A percentile compares a stretch with the other conserved stretches of the same genome.
Evolutionary conservation across 139 green algal species (phyloP).

Genomic region (Tetraselmis chui): DNA sequence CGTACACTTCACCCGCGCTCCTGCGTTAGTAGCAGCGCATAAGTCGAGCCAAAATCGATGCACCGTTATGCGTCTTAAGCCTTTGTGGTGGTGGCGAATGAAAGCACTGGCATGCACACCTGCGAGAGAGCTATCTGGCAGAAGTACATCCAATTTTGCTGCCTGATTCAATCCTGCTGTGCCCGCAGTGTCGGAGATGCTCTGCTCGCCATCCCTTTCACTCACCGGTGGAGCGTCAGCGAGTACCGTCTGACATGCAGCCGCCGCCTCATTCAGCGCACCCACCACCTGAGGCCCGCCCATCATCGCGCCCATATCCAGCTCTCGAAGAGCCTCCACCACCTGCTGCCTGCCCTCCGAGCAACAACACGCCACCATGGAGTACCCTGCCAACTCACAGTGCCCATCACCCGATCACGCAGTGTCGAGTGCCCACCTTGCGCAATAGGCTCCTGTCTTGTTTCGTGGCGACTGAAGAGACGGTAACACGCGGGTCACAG

Average conservation of each 20-base stretch:
- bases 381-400: no score
- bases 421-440: no score
- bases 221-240: no score
- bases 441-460: no score
- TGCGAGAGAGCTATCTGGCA: no score
- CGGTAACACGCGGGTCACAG: conserved; percentile 4
- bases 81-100: background rate
- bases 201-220: background rate
- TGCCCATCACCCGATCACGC: no score
- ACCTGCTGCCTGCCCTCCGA: background rate
- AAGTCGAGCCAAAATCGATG: conserved; percentile 37
- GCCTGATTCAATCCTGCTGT: no score
- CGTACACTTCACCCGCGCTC: conserved; percentile 4
- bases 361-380: no score
- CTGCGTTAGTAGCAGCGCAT: background rate
- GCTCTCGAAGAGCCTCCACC: conserved; percentile 29
- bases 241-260: conserved; percentile 13
- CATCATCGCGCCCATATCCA: conserved; percentile 81
- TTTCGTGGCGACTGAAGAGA: background rate
- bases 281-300: conserved; percentile 52
- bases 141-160: no score
- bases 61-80: conserved; percentile 19
- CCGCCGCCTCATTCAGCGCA: conserved; percentile 33
- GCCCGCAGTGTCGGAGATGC: no score
- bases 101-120: background rate